phyloP scores from a whole-genome alignment of 169 alveolate species.

The Plasmodium fragile region DNA sequence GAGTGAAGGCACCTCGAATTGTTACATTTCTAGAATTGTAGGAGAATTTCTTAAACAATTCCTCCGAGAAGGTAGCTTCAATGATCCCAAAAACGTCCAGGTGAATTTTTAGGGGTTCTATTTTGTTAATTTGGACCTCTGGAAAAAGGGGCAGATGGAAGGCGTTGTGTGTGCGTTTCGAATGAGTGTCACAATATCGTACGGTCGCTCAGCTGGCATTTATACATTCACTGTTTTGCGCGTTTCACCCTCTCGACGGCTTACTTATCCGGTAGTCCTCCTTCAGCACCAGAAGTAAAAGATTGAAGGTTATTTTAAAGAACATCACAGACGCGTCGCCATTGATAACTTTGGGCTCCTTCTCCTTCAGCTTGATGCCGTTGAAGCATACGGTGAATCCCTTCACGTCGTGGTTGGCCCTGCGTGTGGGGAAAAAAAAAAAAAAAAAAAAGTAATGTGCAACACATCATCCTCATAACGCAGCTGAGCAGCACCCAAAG shows the following conservation, averaged over 20 bases:
- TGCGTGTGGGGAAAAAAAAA: background rate
- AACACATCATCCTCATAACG: background rate
- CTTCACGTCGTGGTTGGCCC: conserved; percentile 58
- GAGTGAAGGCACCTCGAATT: background rate
- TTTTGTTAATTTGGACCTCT: conserved; percentile 51
- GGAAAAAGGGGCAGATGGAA: background rate
- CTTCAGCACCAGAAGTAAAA: conserved; percentile 44
- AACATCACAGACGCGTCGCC: conserved; percentile 39
- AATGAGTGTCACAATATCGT: background rate
- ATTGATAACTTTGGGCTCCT: conserved; percentile 27
- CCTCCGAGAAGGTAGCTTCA: conserved; percentile 29
- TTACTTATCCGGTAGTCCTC: conserved; percentile 54
- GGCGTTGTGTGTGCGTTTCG: background rate
- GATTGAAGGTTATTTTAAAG: conserved; percentile 45
- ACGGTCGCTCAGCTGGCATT: background rate
- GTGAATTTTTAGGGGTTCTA: conserved; percentile 32
- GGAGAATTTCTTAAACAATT: conserved; percentile 3
- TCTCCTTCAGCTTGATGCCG: conserved; percentile 40
- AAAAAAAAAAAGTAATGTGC: background rate
- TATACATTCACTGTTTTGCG: background rate
- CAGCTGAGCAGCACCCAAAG: background rate
- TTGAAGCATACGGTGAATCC: conserved; percentile 57
- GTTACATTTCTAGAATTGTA: conserved; percentile 35
- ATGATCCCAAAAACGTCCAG: conserved; percentile 29
- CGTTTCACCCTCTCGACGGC: background rate